Conservation (phyloP, 306 rosid species). For the Vigna angularis region DNA sequence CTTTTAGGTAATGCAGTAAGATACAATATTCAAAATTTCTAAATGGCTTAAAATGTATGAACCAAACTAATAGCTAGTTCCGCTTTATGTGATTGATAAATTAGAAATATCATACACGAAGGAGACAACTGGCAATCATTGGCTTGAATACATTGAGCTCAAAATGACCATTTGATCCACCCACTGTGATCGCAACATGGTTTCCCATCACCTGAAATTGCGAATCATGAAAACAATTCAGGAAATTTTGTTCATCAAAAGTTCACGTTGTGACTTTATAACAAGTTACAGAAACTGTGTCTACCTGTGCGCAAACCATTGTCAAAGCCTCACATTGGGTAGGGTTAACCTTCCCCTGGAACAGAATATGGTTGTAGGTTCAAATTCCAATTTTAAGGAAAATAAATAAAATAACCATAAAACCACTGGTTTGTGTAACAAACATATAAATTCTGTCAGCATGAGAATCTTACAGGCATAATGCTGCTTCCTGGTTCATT, state of each 20-base stretch:
- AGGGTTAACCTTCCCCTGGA: slow-evolving; percentile 99
- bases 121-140: slow-evolving; percentile 80
- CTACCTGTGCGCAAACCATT: slow-evolving; percentile 99
- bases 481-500: slow-evolving; percentile 99
- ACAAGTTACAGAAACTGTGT: slow-evolving; percentile 30
- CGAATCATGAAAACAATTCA: slow-evolving; percentile 12
- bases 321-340: slow-evolving; percentile 99
- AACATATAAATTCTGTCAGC: slow-evolving; percentile 22
- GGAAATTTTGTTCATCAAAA: slow-evolving; percentile 19
- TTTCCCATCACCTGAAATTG: slow-evolving; percentile 89
- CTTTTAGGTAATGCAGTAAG: slow-evolving; percentile 3
- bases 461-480: slow-evolving; percentile 82
- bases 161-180: slow-evolving; percentile 98
- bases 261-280: slow-evolving; percentile 12
- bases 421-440: slow-evolving; percentile 24
- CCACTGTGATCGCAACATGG: slow-evolving; percentile 91
- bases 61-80: slow-evolving; percentile 29
- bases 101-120: slow-evolving; percentile 65
- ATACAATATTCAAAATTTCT: slow-evolving; percentile 1
- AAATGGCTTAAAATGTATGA: neutral
- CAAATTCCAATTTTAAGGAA: slow-evolving; percentile 33
- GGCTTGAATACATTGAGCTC: slow-evolving; percentile 98
- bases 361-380: slow-evolving; percentile 38
- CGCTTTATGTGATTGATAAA: slow-evolving; percentile 10
- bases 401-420: slow-evolving; percentile 21